phyloP scores from a whole-genome alignment of 768 basidiomycete species.

The Naganishia antarctica region DNA sequence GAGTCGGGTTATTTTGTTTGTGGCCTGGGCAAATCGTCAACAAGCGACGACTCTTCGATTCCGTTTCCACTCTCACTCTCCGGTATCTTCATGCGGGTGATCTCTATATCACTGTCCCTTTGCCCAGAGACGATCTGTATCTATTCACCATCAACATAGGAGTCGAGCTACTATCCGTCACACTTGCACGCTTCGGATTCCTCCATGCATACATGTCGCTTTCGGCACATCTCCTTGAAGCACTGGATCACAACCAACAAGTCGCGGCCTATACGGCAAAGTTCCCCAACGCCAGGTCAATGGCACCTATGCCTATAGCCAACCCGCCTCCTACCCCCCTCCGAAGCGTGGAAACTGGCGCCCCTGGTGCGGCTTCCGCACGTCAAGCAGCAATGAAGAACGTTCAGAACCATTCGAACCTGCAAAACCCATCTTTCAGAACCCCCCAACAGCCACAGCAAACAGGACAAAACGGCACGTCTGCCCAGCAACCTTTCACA shows the following conservation, averaged over 20 bases:
- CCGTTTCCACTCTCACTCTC: too few relatives aligned
- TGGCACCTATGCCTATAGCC: slow-evolving; percentile 19
- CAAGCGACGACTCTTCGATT: slow-evolving; percentile 3
- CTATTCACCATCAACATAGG: too few relatives aligned
- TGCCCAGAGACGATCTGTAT: too few relatives aligned
- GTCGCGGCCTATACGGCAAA: slow-evolving; percentile 23
- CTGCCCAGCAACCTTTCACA: slow-evolving; percentile 11
- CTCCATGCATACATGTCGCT: slow-evolving; percentile 32
- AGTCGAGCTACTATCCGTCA: too few relatives aligned
- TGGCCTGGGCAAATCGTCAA: background rate
- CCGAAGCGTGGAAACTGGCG: background rate
- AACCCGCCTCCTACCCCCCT: slow-evolving; percentile 25
- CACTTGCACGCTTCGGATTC: background rate
- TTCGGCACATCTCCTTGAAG: slow-evolving; percentile 38
- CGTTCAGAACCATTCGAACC: slow-evolving; percentile 13
- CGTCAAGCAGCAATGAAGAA: slow-evolving; percentile 19
- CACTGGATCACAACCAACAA: slow-evolving; percentile 37
- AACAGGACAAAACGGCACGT: background rate
- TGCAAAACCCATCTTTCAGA: slow-evolving; percentile 1
- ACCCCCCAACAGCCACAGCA: background rate
- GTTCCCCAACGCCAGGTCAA: slow-evolving; percentile 23
- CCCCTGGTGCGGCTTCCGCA: slow-evolving; percentile 23
- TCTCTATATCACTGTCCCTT: too few relatives aligned
- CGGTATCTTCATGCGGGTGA: too few relatives aligned
- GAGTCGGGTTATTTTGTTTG: too few relatives aligned